phyloP scores from a whole-genome alignment of 73 alveolate species.

The Effrenium voratum region DNA sequence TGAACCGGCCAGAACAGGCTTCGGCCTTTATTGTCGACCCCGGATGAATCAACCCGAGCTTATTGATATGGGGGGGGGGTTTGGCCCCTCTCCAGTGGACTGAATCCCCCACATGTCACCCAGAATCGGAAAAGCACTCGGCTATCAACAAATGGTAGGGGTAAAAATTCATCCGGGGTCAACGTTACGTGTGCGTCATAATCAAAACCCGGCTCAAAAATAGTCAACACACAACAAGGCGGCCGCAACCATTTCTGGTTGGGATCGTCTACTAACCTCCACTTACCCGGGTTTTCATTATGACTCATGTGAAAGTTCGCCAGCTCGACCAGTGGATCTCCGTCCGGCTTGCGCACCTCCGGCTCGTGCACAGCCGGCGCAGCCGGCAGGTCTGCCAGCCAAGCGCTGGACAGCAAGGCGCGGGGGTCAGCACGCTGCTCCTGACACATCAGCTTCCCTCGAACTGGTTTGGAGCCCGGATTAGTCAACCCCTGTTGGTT shows the following conservation, averaged over 20 bases:
- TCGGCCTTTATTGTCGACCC: too few species aligned
- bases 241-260: neutral
- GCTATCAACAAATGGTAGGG: too few species aligned
- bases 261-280: neutral
- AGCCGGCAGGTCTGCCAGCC: neutral
- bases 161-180: too few species aligned
- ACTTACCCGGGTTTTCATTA: neutral
- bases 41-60: too few species aligned
- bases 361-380: neutral
- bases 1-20: too few species aligned
- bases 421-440: slow-evolving; percentile 15
- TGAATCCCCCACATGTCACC: too few species aligned
- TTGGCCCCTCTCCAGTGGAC: too few species aligned
- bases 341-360: neutral
- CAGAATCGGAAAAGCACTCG: too few species aligned
- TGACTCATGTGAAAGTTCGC: neutral
- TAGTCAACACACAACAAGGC: neutral
- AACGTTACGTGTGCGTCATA: too few species aligned
- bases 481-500: neutral
- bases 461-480: neutral
- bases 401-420: slow-evolving; percentile 28
- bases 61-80: too few species aligned
- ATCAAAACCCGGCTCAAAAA: too few species aligned
- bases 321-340: too few species aligned
- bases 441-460: neutral